Evolutionary conservation across 495 filamentous ascomycete genomes (phyloP), one percentile per base, ranked within the genome.

Genomic region (Trichoderma erinaceum): DNA sequence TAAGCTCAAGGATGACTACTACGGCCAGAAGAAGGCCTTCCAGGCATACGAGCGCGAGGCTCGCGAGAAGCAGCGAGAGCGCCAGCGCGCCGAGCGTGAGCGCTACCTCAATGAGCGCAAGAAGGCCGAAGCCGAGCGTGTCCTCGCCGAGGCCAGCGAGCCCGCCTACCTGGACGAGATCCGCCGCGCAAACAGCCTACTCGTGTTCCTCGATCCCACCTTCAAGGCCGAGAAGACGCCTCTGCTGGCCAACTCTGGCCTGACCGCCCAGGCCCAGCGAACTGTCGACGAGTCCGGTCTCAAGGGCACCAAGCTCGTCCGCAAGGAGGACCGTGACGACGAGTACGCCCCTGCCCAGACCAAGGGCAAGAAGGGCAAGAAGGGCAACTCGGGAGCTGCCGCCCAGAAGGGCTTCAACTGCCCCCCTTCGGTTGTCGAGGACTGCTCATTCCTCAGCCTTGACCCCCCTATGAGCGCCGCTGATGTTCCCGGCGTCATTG

Each of bases 131-230:
- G 95, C 95, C 23, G 85, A 93, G 82, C 90, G 91, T 78, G 76
- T 88, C 78, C 86, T 97, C 63, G 93, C 93, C 75, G 93, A 97
- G 79, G 95, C 96, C 68, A 93, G 91, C 66, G 84, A 88, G 70
- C 92, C 87, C 0, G 95, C 95, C 52, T 99, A 92, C 80, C 81
- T 89, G 61, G 92, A 96, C 68, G 92, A 98, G 81, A 96, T 99
- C 73, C 83, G 91, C 61, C 89, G 89, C 65, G 91, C 92, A 44
- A 89, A 93, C 78, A 88, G 86, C 73, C 83, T 99, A 12, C 89
- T 97, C 68, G 88, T 88, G 65, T 93, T 92, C 85, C 93, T 98
- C 73, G 92, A 98, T 76, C 93, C 95, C 2, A 84, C 90, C 3
- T 73, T 75, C 65, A 87, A 86, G 63, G 80, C 83, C 71, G 88